Evolutionary conservation across 2,329 filamentous ascomycete genomes (phyloP), one percentile per base, ranked within the genome.

Genomic region (Achaetomium macrosporum): DNA sequence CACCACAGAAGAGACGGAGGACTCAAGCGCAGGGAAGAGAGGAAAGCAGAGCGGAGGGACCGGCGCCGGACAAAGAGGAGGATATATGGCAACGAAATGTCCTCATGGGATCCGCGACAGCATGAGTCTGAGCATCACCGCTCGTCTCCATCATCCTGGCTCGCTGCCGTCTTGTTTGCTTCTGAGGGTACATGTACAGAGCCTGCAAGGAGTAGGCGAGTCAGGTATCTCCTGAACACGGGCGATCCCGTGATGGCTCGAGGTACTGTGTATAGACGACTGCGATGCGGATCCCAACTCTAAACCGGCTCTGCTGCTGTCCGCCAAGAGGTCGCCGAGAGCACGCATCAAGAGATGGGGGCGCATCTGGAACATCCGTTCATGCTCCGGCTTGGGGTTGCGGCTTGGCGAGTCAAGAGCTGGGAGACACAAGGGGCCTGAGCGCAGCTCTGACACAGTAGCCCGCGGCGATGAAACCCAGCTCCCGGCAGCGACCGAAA

Each of bases 41-140:
- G 41, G 33, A 47, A 25, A 42, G n/a, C n/a, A n/a, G n/a, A 50
- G 25, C 25, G 7, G 25, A 42, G 36, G 42, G 36, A 19, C 10
- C 15, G 29, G 2, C 5, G 13, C 43, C 47, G 47, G 55, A 47
- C 37, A 55, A 50, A 42, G 43, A 31, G 42, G 43, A 39, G 43
- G 47, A 56, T 61, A 62, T 59, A 60, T 49, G 39, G 56, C 50
- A 47, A 42, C 44, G 50, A 45, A 37, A 51, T 40, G 6, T 42
- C 49, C 50, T 33, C 41, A 47, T 55, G 20, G 15, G 56, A 62
- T 59, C 53, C 56, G 56, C 58, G 56, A 58, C 59, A 59, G 2
- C 29, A 50, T 35, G 51, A 50, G 59, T 55, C 47, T 51, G 53
- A 51, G 41, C 40, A 51, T 41, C 42, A 42, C 25, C 6, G n/a